Evolutionary conservation across 1,284 basidiomycete species (phyloP), one percentile per base, ranked within the genome.

Genomic region (Phlebopus sp.): DNA sequence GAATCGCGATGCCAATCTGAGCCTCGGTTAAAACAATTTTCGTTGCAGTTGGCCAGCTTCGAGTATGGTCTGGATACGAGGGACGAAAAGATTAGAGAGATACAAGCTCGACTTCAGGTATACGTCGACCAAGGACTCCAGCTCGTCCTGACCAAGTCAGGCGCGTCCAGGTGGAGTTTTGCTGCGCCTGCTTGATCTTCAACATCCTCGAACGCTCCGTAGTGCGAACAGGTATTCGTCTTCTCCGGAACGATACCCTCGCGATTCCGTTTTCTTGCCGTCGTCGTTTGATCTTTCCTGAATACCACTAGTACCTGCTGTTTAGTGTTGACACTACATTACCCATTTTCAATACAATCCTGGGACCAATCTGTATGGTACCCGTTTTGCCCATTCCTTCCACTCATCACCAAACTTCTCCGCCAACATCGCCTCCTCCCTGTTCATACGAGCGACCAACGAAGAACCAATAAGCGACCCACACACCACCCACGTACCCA

Each of bases 361-460:
- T 1, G 75, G 74, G 25, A 77, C 18, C 25, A 75, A 47, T 13
- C 60, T 58, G 51, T 62, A 73, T 8, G 62, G 67, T 13, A 77
- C 74, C 37, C 47, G 56, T 47, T 46, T 49, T 5, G 67, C 63
- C 71, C 74, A 77, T 19, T 46, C 48, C 25, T 62, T 62, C 76
- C 75, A 77, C 42, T 64, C 66, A 19, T 59, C 53, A 2, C 71
- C 71, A 57, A 74, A 74, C 29, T 55, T 49, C 18, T 56, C 52
- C 31, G 63, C 59, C 35, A 77, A 55, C 46, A 73, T 68, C 31
- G 55, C 56, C 25, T 77, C 75, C 55, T 76, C 75, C 34, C 29
- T 47, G 38, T 49, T n/a, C 37, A 63, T 63, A 36, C 59, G 51
- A 17, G 8, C 0, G 1, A 5, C 17, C 11, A 48, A 4, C 3